Percentiles rank a stretch among this genome's conserved stretches.
phyloP scores from a whole-genome alignment of 305 asterid genomes.

The Rubia peregrina region DNA sequence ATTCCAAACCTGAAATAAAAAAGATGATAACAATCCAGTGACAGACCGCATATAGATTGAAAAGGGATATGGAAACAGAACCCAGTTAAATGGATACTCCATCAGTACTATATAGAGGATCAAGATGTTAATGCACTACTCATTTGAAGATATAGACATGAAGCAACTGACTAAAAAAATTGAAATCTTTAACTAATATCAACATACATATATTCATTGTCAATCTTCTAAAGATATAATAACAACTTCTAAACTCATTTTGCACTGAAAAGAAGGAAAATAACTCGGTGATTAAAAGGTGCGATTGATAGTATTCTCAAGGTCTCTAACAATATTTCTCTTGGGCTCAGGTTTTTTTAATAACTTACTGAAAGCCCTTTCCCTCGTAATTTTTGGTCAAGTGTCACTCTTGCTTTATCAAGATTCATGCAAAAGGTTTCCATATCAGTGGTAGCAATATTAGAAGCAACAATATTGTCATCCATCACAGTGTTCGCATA shows the following conservation, averaged over 20 bases:
- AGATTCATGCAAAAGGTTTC: slow-evolving; percentile 35
- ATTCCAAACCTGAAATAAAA: no score
- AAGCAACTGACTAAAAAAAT: background rate
- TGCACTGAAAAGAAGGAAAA: background rate
- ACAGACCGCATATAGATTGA: no score
- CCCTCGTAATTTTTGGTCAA: slow-evolving; percentile 22
- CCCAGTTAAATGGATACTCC: background rate
- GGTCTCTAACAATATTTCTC: slow-evolving; percentile 20
- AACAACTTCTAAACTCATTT: background rate
- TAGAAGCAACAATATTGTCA: slow-evolving; percentile 26
- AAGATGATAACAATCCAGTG: no score
- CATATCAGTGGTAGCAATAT: slow-evolving; percentile 40
- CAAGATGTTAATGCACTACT: background rate
- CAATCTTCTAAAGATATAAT: background rate
- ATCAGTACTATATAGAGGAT: background rate
- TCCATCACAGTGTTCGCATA: slow-evolving; percentile 29
- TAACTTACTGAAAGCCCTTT: slow-evolving; percentile 20
- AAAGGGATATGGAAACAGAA: background rate
- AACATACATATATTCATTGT: background rate
- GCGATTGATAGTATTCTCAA: slow-evolving; percentile 19
- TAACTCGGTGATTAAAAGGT: slow-evolving; percentile 35
- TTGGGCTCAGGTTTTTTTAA: slow-evolving; percentile 10
- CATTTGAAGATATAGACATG: background rate
- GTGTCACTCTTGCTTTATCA: slow-evolving; percentile 31
- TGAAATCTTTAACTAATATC: background rate